phyloP scores from a whole-genome alignment of 139 green algal species.

The Bryopsis sp. region DNA sequence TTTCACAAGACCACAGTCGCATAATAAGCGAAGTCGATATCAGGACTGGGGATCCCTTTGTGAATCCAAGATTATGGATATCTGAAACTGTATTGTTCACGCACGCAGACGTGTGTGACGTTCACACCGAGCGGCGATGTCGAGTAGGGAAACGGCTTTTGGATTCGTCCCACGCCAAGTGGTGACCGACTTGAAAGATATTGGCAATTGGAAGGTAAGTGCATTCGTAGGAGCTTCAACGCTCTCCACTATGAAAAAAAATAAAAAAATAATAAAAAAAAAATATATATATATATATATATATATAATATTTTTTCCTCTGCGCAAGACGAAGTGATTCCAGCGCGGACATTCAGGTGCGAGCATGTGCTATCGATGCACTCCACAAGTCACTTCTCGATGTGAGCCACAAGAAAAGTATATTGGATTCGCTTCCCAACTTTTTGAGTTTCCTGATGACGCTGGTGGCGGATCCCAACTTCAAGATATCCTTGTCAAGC shows the following conservation, averaged over 20 bases:
- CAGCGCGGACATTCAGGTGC: constrained; percentile 26
- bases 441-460: constrained; percentile 53
- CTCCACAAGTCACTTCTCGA: background rate
- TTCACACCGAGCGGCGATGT: too few relatives aligned
- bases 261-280: constrained; percentile 7
- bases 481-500: constrained; percentile 64
- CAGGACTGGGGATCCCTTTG: too few relatives aligned
- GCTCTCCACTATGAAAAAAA: too few relatives aligned
- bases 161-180: constrained; percentile 49
- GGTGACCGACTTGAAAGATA: constrained; percentile 42
- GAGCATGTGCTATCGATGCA: constrained; percentile 13
- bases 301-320: too few relatives aligned
- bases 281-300: background rate
- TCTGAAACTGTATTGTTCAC: too few relatives aligned
- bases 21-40: too few relatives aligned
- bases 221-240: background rate
- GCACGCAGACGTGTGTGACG: too few relatives aligned
- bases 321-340: too few relatives aligned
- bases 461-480: constrained; percentile 68
- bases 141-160: too few relatives aligned
- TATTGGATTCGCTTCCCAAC: too few relatives aligned
- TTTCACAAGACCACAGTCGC: too few relatives aligned
- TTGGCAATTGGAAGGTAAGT: constrained; percentile 66
- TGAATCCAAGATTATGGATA: too few relatives aligned
- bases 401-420: background rate